These are phyloP conservation scores for Andrographis paniculata DNA, from an alignment of 305 asterid genomes.

Conservation along the genomic window DNA sequence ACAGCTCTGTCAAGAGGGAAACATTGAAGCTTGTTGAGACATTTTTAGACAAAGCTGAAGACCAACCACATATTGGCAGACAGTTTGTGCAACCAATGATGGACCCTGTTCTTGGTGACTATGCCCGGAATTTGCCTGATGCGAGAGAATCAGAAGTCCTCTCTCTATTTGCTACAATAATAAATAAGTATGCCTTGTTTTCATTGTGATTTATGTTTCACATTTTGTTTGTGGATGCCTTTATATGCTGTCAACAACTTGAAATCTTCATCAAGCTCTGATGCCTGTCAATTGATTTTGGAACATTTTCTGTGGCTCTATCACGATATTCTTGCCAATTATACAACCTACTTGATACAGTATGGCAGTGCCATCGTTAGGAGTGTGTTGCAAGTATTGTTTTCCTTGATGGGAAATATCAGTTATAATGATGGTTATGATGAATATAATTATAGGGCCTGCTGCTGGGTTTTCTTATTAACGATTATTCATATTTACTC, in stretches of 20 bases:
- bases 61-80: slow-evolving; percentile 80
- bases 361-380: too few species aligned
- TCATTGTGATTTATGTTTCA: background rate
- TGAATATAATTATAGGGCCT: too few species aligned
- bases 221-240: too few species aligned
- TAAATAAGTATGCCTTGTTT: slow-evolving; percentile 64
- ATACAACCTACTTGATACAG: too few species aligned
- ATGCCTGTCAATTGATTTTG: too few species aligned
- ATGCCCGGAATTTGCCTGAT: slow-evolving; percentile 93
- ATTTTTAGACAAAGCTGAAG: slow-evolving; percentile 95
- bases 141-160: slow-evolving; percentile 99
- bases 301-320: too few species aligned
- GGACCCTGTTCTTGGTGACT: slow-evolving; percentile 97
- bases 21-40: slow-evolving; percentile 93
- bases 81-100: slow-evolving; percentile 99
- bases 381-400: too few species aligned
- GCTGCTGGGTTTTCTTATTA: slow-evolving; percentile 10
- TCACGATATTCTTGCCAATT: too few species aligned
- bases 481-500: slow-evolving; percentile 10
- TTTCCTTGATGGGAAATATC: too few species aligned
- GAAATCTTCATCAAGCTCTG: too few species aligned
- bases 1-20: slow-evolving; percentile 98
- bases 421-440: too few species aligned
- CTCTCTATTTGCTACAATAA: slow-evolving; percentile 91
- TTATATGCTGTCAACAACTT: too few species aligned